phyloP scores from a whole-genome alignment of 2,329 filamentous ascomycete genomes.

The Tolypocladium ophioglossoides region DNA sequence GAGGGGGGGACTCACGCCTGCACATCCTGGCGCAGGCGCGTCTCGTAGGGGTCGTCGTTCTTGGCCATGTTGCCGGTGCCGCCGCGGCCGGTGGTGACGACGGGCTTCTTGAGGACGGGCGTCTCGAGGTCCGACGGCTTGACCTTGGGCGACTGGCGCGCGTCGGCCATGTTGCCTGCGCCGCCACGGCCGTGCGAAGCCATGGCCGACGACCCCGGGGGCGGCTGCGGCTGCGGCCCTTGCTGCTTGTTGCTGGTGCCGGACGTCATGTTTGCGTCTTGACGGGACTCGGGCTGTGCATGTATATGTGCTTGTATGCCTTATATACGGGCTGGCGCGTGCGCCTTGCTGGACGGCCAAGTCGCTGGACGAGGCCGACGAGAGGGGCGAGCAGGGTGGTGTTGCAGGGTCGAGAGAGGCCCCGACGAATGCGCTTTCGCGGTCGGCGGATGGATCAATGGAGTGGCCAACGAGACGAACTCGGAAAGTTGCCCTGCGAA shows the following conservation, averaged over 20 bases:
- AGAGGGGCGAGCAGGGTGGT: background rate
- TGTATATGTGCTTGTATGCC: too few relatives aligned
- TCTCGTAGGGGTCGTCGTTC: slow-evolving; percentile 60
- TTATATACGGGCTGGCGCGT: background rate
- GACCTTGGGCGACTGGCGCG: slow-evolving; percentile 38
- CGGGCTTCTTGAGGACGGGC: slow-evolving; percentile 69
- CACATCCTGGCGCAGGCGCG: slow-evolving; percentile 76
- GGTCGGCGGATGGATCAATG: background rate
- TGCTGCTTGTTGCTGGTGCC: background rate
- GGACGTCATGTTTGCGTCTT: background rate
- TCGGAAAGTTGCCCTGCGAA: background rate
- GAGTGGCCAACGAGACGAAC: background rate
- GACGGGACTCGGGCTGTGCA: too few relatives aligned
- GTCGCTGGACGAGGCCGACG: background rate
- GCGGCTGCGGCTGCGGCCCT: background rate
- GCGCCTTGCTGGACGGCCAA: background rate
- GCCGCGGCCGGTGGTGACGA: slow-evolving; percentile 83
- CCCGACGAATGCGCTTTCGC: background rate
- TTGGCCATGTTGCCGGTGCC: slow-evolving; percentile 80
- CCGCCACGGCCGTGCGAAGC: slow-evolving; percentile 65
- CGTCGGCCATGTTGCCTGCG: slow-evolving; percentile 61
- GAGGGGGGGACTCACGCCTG: slow-evolving; percentile 42
- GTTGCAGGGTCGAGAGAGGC: background rate
- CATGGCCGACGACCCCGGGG: slow-evolving; percentile 23
- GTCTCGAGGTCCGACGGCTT: slow-evolving; percentile 61